These are phyloP conservation scores for Biscogniauxia sp. DNA, from an alignment of 2,329 filamentous ascomycete genomes.

Conservation along the genomic window DNA sequence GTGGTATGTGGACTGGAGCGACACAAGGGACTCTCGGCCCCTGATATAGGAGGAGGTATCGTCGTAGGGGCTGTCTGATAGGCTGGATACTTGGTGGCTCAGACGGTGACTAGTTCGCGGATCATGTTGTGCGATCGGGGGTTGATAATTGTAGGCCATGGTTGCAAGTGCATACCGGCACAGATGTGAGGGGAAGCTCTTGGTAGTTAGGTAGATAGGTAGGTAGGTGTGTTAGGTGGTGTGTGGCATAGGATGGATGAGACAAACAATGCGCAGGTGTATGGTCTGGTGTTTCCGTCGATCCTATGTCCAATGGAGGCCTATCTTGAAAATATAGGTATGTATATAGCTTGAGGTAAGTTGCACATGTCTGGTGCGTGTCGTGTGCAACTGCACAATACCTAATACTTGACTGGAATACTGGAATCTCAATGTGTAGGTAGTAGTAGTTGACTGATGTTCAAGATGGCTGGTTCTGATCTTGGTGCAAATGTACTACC, in stretches of 20 bases:
- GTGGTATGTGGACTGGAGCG: constrained; percentile 27
- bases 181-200: neutral
- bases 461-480: no score
- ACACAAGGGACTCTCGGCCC: constrained; percentile 33
- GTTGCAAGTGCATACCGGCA: constrained; percentile 17
- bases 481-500: no score
- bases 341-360: neutral
- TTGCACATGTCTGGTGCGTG: neutral
- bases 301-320: no score
- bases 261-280: no score
- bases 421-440: no score
- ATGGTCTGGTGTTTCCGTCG: no score
- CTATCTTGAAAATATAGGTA: no score
- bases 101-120: constrained; percentile 18
- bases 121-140: constrained; percentile 17
- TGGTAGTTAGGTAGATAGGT: neutral
- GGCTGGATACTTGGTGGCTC: constrained; percentile 30
- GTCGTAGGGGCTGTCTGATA: constrained; percentile 28
- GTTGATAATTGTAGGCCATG: constrained; percentile 28
- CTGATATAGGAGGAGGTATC: constrained; percentile 14
- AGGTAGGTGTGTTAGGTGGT: neutral
- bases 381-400: neutral
- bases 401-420: neutral
- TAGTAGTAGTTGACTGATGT: no score
- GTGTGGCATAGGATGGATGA: neutral